Base-by-base conservation (phyloP, 1,139 yeast species). In the Candida mesenterica region DNA sequence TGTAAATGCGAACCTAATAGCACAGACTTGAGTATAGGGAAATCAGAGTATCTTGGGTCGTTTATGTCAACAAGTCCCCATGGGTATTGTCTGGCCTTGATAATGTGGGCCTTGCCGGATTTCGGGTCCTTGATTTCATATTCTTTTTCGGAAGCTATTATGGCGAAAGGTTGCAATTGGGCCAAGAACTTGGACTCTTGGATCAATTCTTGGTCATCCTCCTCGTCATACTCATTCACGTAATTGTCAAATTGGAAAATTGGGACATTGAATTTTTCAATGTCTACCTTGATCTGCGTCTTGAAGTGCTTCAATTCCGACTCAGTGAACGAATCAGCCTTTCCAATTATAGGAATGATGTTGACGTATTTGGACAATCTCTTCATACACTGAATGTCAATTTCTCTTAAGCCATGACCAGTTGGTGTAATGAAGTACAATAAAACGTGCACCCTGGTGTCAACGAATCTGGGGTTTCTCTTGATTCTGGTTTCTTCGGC, bases 51-150 rank as follows among this genome's bases (percentile, higher is more conserved):
- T 38, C 77, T 77, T 15, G 95, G 81, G 56, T 92, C 94, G 52
- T 87, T 90, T 33, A 77, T 71, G 55, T 90, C 95, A 33, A 92
- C 81, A 37, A 79, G 61, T 1, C 97, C 97, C 97, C 98, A 92
- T 14, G 97, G 96, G 57, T 90, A 92, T 57, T 80, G 77, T 58
- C 98, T 77, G 5, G 88, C 96, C 44, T 90, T 78, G 30, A 84
- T 74, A 32, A 71, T 57, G 31, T 49, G 57, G n/a, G 59, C 38
- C 42, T 73, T 69, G 8, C 90, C 92, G 15, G 79, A 71, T 18
- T 53, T 57, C 10, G 73, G 60, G 49, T 82, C 89, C 33, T 52
- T 57, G 30, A 68, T 57, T 48, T 77, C 82, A 43, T 59, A 66
- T 25, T 69, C 69, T 9, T 56, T 63, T 53, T 76, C 79, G 3